Conservation (phyloP, 2,329 filamentous ascomycete species). For the Pseudocercospora fijiensis region DNA sequence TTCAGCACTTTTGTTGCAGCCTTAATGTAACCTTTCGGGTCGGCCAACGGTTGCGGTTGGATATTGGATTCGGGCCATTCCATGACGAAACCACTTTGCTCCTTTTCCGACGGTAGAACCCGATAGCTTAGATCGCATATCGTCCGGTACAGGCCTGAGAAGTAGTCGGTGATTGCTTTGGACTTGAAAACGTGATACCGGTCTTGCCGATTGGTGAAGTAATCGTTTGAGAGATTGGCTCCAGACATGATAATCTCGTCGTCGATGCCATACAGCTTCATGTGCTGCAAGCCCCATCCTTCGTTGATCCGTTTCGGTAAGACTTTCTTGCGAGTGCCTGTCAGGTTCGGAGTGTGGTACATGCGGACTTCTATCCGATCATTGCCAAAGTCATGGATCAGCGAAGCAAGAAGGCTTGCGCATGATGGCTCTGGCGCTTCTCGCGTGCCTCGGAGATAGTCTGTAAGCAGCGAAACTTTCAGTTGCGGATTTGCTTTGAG, state of each 20-base stretch:
- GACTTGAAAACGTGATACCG: conserved; percentile 89
- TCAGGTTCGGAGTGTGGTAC: conserved; percentile 97
- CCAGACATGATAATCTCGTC: conserved; percentile 94
- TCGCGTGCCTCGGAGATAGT: conserved; percentile 84
- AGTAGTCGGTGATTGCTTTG: conserved; percentile 77
- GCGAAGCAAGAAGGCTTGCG: conserved; percentile 79
- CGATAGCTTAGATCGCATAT: conserved; percentile 80
- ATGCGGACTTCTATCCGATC: conserved; percentile 88
- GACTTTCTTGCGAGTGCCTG: conserved; percentile 76
- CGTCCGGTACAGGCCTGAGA: conserved; percentile 70
- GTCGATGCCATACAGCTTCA: conserved; percentile 96
- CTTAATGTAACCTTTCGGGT: conserved; percentile 67
- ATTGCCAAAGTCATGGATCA: conserved; percentile 80
- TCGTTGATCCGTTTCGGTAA: conserved; percentile 92
- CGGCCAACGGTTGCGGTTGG: conserved; percentile 70
- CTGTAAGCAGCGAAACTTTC: conserved; percentile 83
- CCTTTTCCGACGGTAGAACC: conserved; percentile 61
- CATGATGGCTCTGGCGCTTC: conserved; percentile 84
- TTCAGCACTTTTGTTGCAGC: conserved; percentile 66
- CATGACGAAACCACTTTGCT: conserved; percentile 52
- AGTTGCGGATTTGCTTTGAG: conserved; percentile 72
- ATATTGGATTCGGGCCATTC: conserved; percentile 75
- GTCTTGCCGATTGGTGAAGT: conserved; percentile 95
- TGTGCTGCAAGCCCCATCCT: conserved; percentile 96
- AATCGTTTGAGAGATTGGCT: conserved; percentile 90